Percentiles rank a stretch among this genome's conserved stretches.
Evolutionary conservation across 2,329 filamentous ascomycete species (phyloP).

Genomic region (Colletotrichum simmondsii): DNA sequence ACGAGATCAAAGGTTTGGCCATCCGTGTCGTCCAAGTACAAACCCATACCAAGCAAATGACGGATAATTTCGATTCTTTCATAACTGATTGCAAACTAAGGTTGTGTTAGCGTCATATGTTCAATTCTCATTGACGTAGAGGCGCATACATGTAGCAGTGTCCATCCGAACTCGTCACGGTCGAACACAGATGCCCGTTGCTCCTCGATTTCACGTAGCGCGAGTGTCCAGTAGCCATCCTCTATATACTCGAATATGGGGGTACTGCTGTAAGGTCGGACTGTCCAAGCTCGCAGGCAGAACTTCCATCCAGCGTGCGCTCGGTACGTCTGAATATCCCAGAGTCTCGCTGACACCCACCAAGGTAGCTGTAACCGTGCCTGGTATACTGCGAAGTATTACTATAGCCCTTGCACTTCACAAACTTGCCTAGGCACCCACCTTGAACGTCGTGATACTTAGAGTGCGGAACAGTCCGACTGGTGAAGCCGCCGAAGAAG

Average conservation of each 20-base stretch:
- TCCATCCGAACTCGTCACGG: rapidly evolving
- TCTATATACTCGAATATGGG: rapidly evolving
- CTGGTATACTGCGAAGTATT: not conserved
- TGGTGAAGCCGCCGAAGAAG: slow-evolving; percentile 8
- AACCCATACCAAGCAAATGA: not conserved
- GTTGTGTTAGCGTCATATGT: too few species aligned
- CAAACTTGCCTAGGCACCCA: rapidly evolving
- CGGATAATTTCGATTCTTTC: not conserved
- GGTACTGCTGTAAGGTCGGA: rapidly evolving
- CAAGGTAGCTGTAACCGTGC: slow-evolving; percentile 1
- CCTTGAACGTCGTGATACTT: not conserved
- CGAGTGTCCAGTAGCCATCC: rapidly evolving
- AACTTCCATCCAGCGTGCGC: not conserved
- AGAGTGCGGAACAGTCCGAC: not conserved
- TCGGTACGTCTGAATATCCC: slow-evolving; percentile 1
- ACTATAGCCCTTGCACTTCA: not conserved
- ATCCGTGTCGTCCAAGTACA: not conserved
- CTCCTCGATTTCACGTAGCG: not conserved
- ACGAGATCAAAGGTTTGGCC: rapidly evolving
- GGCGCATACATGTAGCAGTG: slow-evolving; percentile 1
- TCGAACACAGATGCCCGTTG: not conserved
- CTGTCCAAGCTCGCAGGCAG: not conserved
- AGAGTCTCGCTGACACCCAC: slow-evolving; percentile 3
- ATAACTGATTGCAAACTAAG: rapidly evolving
- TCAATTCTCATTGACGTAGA: too few species aligned